Evolutionary conservation across 345 rosid genomes (phyloP).

Genomic region (Eucalyptus marginata): DNA sequence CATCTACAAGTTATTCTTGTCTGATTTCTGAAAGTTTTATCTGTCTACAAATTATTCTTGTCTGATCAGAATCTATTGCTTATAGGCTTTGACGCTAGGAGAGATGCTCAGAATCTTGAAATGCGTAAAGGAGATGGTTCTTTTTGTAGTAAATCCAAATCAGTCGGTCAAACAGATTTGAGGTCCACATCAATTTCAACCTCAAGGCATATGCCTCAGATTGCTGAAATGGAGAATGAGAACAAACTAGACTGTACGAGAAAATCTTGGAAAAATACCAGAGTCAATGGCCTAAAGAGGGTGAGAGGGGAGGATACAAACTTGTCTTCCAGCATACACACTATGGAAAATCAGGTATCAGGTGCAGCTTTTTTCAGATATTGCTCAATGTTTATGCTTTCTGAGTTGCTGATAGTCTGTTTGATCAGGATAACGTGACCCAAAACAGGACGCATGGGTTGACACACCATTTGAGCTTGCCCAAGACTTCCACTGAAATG

Average conservation of each 20-base stretch:
- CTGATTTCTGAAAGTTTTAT: neutral
- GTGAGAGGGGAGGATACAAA: constrained; percentile 5
- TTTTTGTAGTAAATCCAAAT: neutral
- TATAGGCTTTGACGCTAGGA: constrained; percentile 13
- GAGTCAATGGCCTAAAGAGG: constrained; percentile 15
- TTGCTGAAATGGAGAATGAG: constrained; percentile 17
- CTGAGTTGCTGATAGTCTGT: neutral
- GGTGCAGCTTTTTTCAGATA: neutral
- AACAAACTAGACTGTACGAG: neutral
- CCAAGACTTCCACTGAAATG: constrained; percentile 36
- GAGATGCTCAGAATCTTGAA: constrained; percentile 8
- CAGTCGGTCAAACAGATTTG: neutral
- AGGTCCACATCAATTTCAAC: constrained; percentile 15
- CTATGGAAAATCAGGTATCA: constrained; percentile 14
- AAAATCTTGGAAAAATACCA: constrained; percentile 13
- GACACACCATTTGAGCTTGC: constrained; percentile 59
- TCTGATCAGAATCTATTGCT: neutral
- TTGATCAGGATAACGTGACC: constrained; percentile 20
- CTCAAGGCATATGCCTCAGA: constrained; percentile 15
- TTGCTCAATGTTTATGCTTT: neutral
- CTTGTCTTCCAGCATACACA: constrained; percentile 4
- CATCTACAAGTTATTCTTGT: neutral
- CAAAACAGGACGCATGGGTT: constrained; percentile 23
- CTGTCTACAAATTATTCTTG: neutral
- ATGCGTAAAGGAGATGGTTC: neutral